Conservation (phyloP, 164 flowering plant species). For the Malania oleifera region DNA sequence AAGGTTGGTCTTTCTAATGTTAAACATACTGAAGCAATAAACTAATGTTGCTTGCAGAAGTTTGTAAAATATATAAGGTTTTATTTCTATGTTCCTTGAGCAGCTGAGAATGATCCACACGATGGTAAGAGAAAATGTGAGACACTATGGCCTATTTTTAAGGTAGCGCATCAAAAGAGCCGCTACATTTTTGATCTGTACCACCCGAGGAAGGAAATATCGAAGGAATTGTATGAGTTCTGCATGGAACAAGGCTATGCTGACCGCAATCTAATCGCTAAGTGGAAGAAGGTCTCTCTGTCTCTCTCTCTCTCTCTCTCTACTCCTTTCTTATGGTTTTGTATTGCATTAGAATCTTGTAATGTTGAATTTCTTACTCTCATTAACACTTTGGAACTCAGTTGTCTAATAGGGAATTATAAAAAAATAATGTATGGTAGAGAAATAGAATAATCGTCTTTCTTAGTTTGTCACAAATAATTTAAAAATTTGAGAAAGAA, state of each 20-base stretch:
- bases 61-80: neutral
- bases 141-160: slow-evolving; percentile 79
- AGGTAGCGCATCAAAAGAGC: slow-evolving; percentile 79
- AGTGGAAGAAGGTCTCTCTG: slow-evolving; percentile 76
- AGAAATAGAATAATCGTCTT: too few species aligned
- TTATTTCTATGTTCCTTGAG: slow-evolving; percentile 13
- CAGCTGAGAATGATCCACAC: slow-evolving; percentile 81
- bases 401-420: too few species aligned
- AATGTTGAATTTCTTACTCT: too few species aligned
- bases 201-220: slow-evolving; percentile 72
- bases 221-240: slow-evolving; percentile 72
- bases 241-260: slow-evolving; percentile 90
- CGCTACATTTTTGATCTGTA: slow-evolving; percentile 77
- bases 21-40: neutral
- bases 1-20: slow-evolving; percentile 37
- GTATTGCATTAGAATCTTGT: too few species aligned
- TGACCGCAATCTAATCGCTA: slow-evolving; percentile 65
- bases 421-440: too few species aligned
- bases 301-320: neutral
- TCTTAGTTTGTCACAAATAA: too few species aligned
- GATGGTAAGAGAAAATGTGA: slow-evolving; percentile 91
- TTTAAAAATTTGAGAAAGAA: too few species aligned
- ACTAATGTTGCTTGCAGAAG: neutral
- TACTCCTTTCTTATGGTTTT: too few species aligned
- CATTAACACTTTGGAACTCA: too few species aligned